Evolutionary conservation across 352 stramenopile species (phyloP), one percentile per base, ranked within the genome.

Genomic region (Phytopythium delawarense): DNA sequence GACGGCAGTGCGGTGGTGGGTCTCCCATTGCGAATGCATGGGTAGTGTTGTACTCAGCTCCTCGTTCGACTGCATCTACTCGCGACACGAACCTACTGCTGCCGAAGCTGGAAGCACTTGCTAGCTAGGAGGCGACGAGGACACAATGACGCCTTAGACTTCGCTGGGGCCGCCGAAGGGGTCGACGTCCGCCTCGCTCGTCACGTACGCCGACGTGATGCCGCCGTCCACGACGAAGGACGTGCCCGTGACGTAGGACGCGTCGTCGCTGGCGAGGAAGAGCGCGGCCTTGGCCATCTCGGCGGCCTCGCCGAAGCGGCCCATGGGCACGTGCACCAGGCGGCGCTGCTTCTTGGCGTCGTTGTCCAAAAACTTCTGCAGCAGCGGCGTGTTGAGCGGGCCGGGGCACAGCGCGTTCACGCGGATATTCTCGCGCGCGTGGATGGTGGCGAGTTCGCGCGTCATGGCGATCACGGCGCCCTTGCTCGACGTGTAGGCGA

Each of bases 401-500:
- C 88, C 88, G 6, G 88, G 88, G 57, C 84, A 94, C 11, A 96
- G 75, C 23, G 87, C 86, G 61, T 96, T 96, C 25, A 96, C 88
- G 21, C 88, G 79, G 60, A 96, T 94, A 67, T 95, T 95, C 62
- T 96, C 81, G 45, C 85, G 79, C 51, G 88, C 88, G 61, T 95
- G 86, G 64, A 96, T 89, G 11, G 87, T 87, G 11, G 86, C 84
- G 51, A 96, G 70, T 54, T 95, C 85, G 39, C 85, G 79, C n/a
- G 84, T 91, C 77, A 96, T 89, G 44, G 85, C 78, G 59, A 96
- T 88, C 39, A 96, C 85, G 2, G 87, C 88, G n/a, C 86, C 88
- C 64, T 95, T 95, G 69, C 83, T 93, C 35, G 79, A 88, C 46
- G 87, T 96, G 73, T 96, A 96, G 61, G 87, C 87, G n/a, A 96